Evolutionary conservation across 176 grass and related monocot genomes (phyloP), one percentile per base, ranked within the genome.

Genomic region (Cenchrus americanus): DNA sequence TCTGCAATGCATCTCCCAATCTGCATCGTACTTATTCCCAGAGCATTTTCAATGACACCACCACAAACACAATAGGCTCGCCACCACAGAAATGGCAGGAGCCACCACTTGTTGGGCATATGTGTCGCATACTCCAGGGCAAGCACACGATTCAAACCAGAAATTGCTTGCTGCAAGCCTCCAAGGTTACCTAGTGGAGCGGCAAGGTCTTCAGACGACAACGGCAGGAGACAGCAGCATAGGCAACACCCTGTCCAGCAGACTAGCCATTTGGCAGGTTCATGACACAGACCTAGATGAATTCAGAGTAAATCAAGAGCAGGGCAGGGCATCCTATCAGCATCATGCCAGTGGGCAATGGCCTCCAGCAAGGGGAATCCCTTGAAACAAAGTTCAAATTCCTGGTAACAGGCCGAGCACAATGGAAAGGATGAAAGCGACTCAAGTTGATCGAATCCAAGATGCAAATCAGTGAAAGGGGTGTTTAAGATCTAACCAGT

Each of bases 401-500:
- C 69, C 79, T 62, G 55, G 69, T 67, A 40, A 22, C 58, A 69
- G 44, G 79, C 51, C 71, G 74, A 22, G 80, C 54, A 79, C 23
- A 78, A 46, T 4, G 50, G 14, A 42, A 82, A 71, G 44, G 46
- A 64, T 77, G 77, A 62, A 71, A 85, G 53, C 46, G 44, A 76
- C 42, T 65, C 76, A 86, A 77, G 62, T 49, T n/a, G 15, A 37
- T 10, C 15, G 19, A 70, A 14, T 34, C 67, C 27, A 49, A 81
- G 63, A 82, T 27, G n/a, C 15, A 44, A 53, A 70, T 70, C 34
- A 80, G 53, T 43, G 65, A 41, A 84, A 17, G 21, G 2, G 3
- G 32, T 2, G 10, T 30, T 71, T 63, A 65, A 47, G 55, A 34
- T 72, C 32, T 71, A 54, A 57, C 22, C 23, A 62, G 8, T 63